Percentiles rank a stretch among this genome's conserved stretches.
phyloP scores from a whole-genome alignment of 2,329 filamentous ascomycete species.

The Fusarium pininemorale region DNA sequence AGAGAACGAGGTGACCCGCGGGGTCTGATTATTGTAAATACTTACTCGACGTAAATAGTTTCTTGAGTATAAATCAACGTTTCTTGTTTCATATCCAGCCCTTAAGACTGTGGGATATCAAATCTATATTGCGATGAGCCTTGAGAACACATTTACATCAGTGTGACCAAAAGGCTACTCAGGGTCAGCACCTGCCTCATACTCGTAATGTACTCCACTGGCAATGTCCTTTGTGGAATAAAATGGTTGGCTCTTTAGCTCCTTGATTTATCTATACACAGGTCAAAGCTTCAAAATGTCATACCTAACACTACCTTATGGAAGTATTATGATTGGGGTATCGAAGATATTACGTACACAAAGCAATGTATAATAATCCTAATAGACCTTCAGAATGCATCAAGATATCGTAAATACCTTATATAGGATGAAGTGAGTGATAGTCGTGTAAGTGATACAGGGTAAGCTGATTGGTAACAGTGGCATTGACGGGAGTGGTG shows the following conservation, averaged over 20 bases:
- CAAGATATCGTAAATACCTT: no score
- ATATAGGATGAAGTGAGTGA: not conserved
- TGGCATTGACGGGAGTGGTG: not conserved
- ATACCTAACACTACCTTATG: no score
- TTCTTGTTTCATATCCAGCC: not conserved
- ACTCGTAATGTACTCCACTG: no score
- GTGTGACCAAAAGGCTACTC: no score
- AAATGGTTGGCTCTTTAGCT: rapidly evolving
- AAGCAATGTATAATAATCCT: no score
- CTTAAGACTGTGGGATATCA: not conserved
- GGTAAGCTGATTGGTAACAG: conserved; percentile 4
- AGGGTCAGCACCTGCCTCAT: no score
- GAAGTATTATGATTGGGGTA: no score
- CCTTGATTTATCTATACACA: no score
- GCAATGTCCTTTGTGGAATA: no score
- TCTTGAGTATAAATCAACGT: not conserved
- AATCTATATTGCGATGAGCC: not conserved
- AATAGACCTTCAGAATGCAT: no score
- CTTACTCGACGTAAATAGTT: conserved; percentile 26
- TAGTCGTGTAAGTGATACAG: conserved; percentile 28
- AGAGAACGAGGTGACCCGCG: not conserved
- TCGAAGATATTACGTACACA: no score
- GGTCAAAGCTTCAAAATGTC: rapidly evolving
- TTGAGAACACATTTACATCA: not conserved
- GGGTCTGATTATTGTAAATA: conserved; percentile 22